Evolutionary conservation across 805 yeast genomes (phyloP).

Genomic region (Saturnispora halmiae): DNA sequence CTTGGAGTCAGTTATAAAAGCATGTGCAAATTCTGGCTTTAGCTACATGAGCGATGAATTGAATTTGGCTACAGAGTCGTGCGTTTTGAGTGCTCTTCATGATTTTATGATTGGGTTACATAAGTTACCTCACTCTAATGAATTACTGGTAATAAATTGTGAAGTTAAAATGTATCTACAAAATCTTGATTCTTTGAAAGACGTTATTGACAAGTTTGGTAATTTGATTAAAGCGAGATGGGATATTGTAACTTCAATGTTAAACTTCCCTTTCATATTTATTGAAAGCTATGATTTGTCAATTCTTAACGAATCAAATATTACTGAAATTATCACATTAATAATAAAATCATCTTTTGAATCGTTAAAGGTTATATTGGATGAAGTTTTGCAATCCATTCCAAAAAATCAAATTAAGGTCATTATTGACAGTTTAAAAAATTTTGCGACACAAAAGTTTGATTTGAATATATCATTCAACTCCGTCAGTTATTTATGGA

Average conservation of each 20-base stretch:
- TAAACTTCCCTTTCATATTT: slow-evolving; percentile 48
- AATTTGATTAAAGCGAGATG: slow-evolving; percentile 48
- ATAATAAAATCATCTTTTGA: slow-evolving; percentile 67
- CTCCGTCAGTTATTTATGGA: slow-evolving; percentile 87
- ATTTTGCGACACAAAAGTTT: slow-evolving; percentile 59
- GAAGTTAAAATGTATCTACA: slow-evolving; percentile 62
- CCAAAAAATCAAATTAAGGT: slow-evolving; percentile 57
- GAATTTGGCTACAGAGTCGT: slow-evolving; percentile 32
- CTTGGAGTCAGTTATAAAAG: slow-evolving; percentile 42
- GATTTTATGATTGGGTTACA: slow-evolving; percentile 36
- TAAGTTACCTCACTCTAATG: slow-evolving; percentile 31
- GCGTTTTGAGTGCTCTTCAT: slow-evolving; percentile 42
- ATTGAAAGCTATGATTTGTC: slow-evolving; percentile 22
- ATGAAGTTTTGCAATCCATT: slow-evolving; percentile 69
- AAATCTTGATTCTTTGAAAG: slow-evolving; percentile 54
- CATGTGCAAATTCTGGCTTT: slow-evolving; percentile 36
- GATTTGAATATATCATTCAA: slow-evolving; percentile 87
- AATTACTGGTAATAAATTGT: slow-evolving; percentile 40
- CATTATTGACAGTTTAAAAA: slow-evolving; percentile 61
- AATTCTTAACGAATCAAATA: slow-evolving; percentile 25
- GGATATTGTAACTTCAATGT: slow-evolving; percentile 59
- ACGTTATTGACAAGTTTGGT: slow-evolving; percentile 73
- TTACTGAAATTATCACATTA: slow-evolving; percentile 39
- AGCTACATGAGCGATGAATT: slow-evolving; percentile 10
- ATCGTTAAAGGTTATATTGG: slow-evolving; percentile 72